Base-by-base conservation (phyloP, 2,329 filamentous ascomycete genomes). In the Aspergillus unguis region DNA sequence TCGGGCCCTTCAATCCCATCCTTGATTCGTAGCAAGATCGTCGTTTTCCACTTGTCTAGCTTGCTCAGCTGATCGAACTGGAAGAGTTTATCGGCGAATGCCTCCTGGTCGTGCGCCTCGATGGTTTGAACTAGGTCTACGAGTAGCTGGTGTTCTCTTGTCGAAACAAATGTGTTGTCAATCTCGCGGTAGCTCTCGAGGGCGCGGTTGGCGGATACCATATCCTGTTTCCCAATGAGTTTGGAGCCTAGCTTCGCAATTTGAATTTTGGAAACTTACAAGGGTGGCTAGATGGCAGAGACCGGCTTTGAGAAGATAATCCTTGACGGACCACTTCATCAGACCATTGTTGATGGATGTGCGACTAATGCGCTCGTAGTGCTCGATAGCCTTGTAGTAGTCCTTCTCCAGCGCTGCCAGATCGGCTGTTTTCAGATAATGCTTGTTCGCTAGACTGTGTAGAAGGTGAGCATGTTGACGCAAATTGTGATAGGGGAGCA, bases 21-120 rank as follows among this genome's bases (percentile, higher is more conserved):
- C 85, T 96, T 96, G 65, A 96, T 81, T 62, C 85, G 83, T 66
- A 95, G 76, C 58, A 96, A 73, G 53, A 96, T 77, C 31, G 87
- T 89, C 46, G 89, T 96, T 86, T 96, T 96, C 92, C 92, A 97
- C 77, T 92, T 94, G 69, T 96, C 92, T 66, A 97, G 76, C 79
- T 94, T 94, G 76, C 86, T 94, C 76, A 96, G 80, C 76, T 95
- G 89, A 71, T 96, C 91, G 68, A 84, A 97, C 70, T 92, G 85
- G 78, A 88, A 95, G 58, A 94, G 74, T 71, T 92, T 91, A 67
- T 95, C 90, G 25, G 87, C 83, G 65, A 95, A 97, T 56, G 81
- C 79, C 64, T 96, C 90, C 70, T 88, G 86, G 64, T 95, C 89
- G 51, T 86, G 85, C 31, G 83, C 80, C 66, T 94, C 86, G 53